Evolutionary conservation across 2,329 filamentous ascomycete species (phyloP).

Genomic region (Mariannaea elegans): DNA sequence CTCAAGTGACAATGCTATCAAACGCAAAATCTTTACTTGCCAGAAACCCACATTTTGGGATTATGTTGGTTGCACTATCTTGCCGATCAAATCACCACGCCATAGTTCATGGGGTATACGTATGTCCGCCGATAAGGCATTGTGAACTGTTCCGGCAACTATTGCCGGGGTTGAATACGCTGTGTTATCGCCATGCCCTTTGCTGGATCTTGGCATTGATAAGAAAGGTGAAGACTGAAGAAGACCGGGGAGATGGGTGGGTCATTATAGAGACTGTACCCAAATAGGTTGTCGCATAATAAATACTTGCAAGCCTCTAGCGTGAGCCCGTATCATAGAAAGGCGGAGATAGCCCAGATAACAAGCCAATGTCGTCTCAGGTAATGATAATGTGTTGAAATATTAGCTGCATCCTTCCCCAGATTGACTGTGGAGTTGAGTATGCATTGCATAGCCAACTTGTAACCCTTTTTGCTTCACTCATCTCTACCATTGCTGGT

Average conservation of each 20-base stretch:
- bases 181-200: slow-evolving; percentile 3
- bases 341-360: slow-evolving; percentile 16
- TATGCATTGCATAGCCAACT: not conserved
- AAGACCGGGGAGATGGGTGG: not conserved
- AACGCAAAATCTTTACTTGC: too few relatives aligned
- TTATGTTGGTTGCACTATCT: not conserved
- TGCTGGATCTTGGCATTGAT: not conserved
- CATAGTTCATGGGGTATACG: not conserved
- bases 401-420: slow-evolving; percentile 14
- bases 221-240: not conserved
- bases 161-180: not conserved
- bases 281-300: not conserved
- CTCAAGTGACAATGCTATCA: too few relatives aligned
- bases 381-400: slow-evolving; percentile 17
- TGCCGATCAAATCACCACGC: not conserved
- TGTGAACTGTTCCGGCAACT: not conserved
- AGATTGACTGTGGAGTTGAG: slow-evolving; percentile 1
- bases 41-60: too few relatives aligned
- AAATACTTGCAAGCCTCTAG: not conserved
- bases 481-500: not conserved
- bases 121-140: not conserved
- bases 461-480: not conserved
- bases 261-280: not conserved
- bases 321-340: slow-evolving; percentile 4
- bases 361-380: slow-evolving; percentile 5